phyloP scores from a whole-genome alignment of 441 rosid species.

The Eutrema salsugineum region DNA sequence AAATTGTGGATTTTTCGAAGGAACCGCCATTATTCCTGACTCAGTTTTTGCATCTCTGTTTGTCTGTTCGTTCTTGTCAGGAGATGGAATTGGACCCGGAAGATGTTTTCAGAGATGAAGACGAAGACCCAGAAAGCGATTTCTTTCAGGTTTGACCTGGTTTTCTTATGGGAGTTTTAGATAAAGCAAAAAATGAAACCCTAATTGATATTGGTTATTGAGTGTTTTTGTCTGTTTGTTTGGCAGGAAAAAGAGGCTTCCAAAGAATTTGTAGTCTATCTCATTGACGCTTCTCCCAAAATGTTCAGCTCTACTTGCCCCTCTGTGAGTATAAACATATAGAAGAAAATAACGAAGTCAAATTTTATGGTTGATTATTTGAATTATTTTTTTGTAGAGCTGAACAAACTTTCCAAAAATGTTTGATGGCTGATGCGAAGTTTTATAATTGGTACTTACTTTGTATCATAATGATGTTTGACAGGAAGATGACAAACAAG shows the following conservation, averaged over 20 bases:
- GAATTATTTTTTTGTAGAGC: not conserved
- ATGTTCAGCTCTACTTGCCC: constrained; percentile 60
- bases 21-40: not conserved
- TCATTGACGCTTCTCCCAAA: constrained; percentile 88
- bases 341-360: not conserved
- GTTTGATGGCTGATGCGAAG: not conserved
- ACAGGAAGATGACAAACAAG: constrained; percentile 61
- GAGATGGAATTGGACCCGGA: constrained; percentile 60
- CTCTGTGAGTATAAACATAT: constrained; percentile 40
- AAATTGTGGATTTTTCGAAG: not conserved
- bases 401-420: not conserved
- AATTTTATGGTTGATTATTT: not conserved
- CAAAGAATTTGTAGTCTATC: constrained; percentile 70
- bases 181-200: not conserved
- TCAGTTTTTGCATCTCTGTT: not conserved
- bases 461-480: constrained; percentile 7
- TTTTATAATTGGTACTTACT: not conserved
- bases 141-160: constrained; percentile 48
- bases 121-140: constrained; percentile 69
- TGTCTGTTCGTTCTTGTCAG: not conserved
- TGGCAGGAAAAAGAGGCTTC: constrained; percentile 59
- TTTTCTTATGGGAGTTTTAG: not conserved
- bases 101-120: constrained; percentile 84
- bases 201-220: not conserved
- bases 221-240: not conserved